Evolutionary conservation across 495 filamentous ascomycete genomes (phyloP), one percentile per base, ranked within the genome.

Genomic region (Hypoxylon intermedium): DNA sequence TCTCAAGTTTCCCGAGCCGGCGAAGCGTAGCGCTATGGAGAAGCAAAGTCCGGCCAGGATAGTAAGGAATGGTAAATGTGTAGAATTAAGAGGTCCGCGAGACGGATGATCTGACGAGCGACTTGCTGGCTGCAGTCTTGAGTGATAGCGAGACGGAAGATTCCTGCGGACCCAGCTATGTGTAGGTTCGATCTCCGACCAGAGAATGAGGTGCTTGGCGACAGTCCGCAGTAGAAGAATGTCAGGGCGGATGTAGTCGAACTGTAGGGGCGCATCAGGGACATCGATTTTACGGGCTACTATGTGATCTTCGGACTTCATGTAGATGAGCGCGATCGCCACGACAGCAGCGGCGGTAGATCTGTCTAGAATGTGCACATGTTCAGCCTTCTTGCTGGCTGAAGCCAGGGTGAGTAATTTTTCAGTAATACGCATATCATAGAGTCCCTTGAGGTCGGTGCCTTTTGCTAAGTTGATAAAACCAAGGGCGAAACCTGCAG

Each of bases 391-490:
- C 75, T 93, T 94, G 5, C 88, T 90, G 3, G 90, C 87, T 12
- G 93, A 89, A 5, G 94, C 93, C 36, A 97, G 79, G 1, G 87
- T 81, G 21, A 98, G 79, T 23, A 99, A 77, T 40, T 95, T 87
- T 63, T 97, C 92, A 0, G 93, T 88, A 15, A 98, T 81, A 34
- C 88, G 87, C 92, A 99, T 96, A 70, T 98, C 95, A 58, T 92
- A 89, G 56, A 98, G 80, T 19, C 94, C 95, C 60, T 86, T 86
- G 30, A 99, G 74, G 67, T 97, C 91, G 40, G 85, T 87, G 7
- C 94, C 94, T 69, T 91, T 92, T 40, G 87, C 94, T 12, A 99
- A 79, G 71, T 98, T 98, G 70, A 99, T 98, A 54, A 93, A 88
- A 5, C 94, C 95, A 7, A 99, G 81, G 0, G 95, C 89, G 67